Base-by-base conservation (phyloP, 768 basidiomycete species). In the Leccinum uliginosum region DNA sequence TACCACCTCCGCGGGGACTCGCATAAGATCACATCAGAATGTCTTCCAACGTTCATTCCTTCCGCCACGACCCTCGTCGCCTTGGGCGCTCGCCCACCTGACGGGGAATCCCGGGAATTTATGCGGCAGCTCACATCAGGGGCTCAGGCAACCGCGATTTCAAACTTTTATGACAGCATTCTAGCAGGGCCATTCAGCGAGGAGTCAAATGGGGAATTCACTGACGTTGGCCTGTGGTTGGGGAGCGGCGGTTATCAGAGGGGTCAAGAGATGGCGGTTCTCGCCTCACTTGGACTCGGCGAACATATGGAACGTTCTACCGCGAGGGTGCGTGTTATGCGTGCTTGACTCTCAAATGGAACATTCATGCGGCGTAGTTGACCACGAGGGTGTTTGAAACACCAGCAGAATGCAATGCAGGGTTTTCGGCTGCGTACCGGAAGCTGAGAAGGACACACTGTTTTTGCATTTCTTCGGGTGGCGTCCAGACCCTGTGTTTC, bases 121-220 rank as follows among this genome's bases (percentile, higher is more conserved):
- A 48, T 66, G 55, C 48, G 17, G 9, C 51, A 67, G 14, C 73
- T 84, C 50, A 77, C 75, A 4, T 58, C 64, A 14, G 63, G 68
- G 35, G 79, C 79, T 11, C 72, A 76, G 50, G 62, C 59, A 2
- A 69, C 76, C 2, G 80, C 83, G 12, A 47, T 65, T 35, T 54
- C 3, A 67, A 69, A 74, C 10, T 66, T 73, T 11, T 79, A 75
- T 62, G 78, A 80, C n/a, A 84, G 81, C 62, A 69, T 84, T 46
- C 74, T 84, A 12, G 79, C 77, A 0, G 83, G 83, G 3, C 74
- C 74, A 30, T 66, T 72, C n/a, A 82, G 77, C 59, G 83, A 86
- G 60, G 54, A 46, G 35, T 58, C 61, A 38, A 78, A 76, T 60
- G 83, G 84, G 58, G 83, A 85, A 48, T 80, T 73, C 43, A 77